These are phyloP conservation scores for Entrophospora sp. DNA, from an alignment of 192 early-diverging fungal genomes.

Conservation along the genomic window DNA sequence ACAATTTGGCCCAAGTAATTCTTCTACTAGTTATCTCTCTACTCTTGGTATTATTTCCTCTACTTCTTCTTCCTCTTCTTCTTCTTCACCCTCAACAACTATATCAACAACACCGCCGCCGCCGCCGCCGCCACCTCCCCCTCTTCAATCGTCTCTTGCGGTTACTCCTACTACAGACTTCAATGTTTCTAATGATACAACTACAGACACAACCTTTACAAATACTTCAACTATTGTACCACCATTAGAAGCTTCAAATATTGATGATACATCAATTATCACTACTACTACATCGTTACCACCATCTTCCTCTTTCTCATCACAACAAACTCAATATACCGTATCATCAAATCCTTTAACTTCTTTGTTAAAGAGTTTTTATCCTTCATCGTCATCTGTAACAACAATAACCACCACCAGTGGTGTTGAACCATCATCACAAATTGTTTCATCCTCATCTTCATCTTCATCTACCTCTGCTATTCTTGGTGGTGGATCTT, in stretches of 20 bases:
- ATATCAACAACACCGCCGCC: neutral
- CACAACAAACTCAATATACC: too few species aligned
- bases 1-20: neutral
- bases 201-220: neutral
- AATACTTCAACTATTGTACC: too few species aligned
- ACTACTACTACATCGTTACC: too few species aligned
- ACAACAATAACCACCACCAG: neutral
- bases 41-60: neutral
- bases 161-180: neutral
- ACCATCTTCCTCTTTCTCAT: too few species aligned
- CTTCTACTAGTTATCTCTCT: neutral
- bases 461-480: neutral
- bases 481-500: neutral
- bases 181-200: neutral
- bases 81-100: neutral
- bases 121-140: slow-evolving; percentile 13
- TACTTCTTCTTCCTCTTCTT: neutral
- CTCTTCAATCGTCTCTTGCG: neutral
- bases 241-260: too few species aligned
- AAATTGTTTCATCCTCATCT: too few species aligned
- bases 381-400: neutral
- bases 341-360: slow-evolving; percentile 5
- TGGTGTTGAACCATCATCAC: neutral
- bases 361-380: neutral
- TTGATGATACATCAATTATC: too few species aligned